Evolutionary conservation across 1,284 basidiomycete species (phyloP).

Genomic region (Leccinum ambiguum): DNA sequence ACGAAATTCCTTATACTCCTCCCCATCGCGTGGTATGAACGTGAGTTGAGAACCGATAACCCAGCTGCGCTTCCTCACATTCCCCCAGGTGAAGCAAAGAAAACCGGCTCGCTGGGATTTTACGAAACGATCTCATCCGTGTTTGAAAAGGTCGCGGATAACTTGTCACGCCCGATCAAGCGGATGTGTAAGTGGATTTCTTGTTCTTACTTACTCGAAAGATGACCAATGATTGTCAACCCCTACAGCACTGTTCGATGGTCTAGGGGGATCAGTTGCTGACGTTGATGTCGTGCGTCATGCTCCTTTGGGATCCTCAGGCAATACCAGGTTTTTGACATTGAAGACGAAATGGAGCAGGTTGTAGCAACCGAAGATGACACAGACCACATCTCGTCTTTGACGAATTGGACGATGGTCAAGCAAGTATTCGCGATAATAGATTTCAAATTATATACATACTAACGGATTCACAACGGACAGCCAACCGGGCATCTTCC

Average conservation of each 20-base stretch:
- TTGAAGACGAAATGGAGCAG: constrained; percentile 40
- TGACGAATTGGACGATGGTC: constrained; percentile 71
- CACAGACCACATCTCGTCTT: constrained; percentile 27
- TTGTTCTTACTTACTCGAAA: too few species aligned
- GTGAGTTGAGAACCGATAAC: too few species aligned
- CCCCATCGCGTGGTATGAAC: too few species aligned
- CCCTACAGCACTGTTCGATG: constrained; percentile 73
- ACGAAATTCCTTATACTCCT: too few species aligned
- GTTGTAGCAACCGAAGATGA: constrained; percentile 13
- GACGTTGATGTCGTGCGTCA: constrained; percentile 73
- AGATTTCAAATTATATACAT: background rate
- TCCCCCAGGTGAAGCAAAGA: too few species aligned
- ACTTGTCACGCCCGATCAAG: too few species aligned
- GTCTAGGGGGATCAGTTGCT: constrained; percentile 65
- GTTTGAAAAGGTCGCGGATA: too few species aligned
- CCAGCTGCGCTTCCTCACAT: too few species aligned
- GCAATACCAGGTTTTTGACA: constrained; percentile 69
- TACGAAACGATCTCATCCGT: too few species aligned
- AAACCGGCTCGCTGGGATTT: too few species aligned
- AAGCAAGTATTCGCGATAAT: constrained; percentile 45
- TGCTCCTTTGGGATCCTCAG: constrained; percentile 9
- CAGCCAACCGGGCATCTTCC: constrained; percentile 69
- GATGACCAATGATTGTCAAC: background rate
- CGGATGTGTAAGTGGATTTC: too few species aligned
- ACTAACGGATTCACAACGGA: constrained; percentile 8